A percentile compares a stretch with the other conserved stretches of the same genome.
Conservation (phyloP, 2,329 filamentous ascomycete species). For the Coniella lustricola region DNA sequence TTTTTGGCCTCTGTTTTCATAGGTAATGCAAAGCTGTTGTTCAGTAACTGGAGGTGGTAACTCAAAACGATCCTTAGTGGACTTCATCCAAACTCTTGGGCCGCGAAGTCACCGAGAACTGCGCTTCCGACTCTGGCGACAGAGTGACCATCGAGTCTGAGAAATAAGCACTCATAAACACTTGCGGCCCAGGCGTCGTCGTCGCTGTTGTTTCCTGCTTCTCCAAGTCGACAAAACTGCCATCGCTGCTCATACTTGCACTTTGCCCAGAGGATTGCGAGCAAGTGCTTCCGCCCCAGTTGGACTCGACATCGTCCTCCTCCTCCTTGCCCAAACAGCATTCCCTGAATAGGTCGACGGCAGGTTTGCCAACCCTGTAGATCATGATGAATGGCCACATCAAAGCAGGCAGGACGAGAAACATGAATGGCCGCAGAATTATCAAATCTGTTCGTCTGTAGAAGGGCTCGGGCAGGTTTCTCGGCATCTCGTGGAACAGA, state of each 20-base stretch:
- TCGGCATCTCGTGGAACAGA: not conserved
- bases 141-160: no score
- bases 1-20: no score
- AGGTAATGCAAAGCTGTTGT: no score
- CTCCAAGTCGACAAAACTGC: not conserved
- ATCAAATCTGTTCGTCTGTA: not conserved
- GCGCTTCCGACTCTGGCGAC: no score
- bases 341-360: not conserved
- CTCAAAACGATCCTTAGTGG: no score
- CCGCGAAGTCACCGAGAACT: no score
- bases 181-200: not conserved
- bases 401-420: not conserved
- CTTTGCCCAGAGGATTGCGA: not conserved
- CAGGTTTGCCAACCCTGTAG: not conserved
- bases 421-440: not conserved
- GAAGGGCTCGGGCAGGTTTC: not conserved
- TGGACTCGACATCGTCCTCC: not conserved
- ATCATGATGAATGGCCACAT: not conserved
- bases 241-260: not conserved
- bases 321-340: not conserved
- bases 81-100: no score
- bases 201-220: not conserved
- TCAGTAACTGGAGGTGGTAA: no score
- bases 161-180: not conserved
- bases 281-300: not conserved